Conservation (phyloP, 2,329 filamentous ascomycete genomes). For the Pyrenophora tritici-repentis region DNA sequence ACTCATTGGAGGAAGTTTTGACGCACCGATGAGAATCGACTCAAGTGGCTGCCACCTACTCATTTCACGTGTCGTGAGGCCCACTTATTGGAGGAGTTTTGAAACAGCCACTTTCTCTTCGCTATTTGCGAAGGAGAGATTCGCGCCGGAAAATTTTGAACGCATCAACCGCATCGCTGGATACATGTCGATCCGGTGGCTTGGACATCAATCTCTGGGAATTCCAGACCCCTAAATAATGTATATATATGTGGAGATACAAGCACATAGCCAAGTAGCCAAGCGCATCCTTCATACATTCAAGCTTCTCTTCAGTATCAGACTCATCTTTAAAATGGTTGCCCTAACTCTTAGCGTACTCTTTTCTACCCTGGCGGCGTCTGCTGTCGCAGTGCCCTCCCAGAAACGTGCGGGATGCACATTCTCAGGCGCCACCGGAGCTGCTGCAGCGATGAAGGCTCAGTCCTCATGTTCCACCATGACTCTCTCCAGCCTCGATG, state of each 20-base stretch:
- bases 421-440: slow-evolving; percentile 53
- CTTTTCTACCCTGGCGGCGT: slow-evolving; percentile 24
- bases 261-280: slow-evolving; percentile 22
- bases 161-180: neutral
- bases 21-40: neutral
- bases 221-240: neutral
- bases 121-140: slow-evolving; percentile 5
- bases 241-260: slow-evolving; percentile 15
- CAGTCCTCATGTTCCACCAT: slow-evolving; percentile 61
- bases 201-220: neutral
- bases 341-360: slow-evolving; percentile 20
- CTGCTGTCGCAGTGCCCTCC: slow-evolving; percentile 30
- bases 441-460: slow-evolving; percentile 53
- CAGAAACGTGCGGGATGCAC: slow-evolving; percentile 52
- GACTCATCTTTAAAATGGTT: slow-evolving; percentile 13
- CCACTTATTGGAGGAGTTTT: slow-evolving; percentile 9
- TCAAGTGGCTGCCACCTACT: neutral
- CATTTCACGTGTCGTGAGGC: neutral
- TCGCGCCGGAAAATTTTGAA: slow-evolving; percentile 2
- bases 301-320: slow-evolving; percentile 7
- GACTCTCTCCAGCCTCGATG: slow-evolving; percentile 57
- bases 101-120: slow-evolving; percentile 19
- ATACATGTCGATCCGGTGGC: neutral
- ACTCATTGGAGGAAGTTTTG: slow-evolving; percentile 4
- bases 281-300: neutral